These are phyloP conservation scores for Mortierella hygrophila DNA, from an alignment of 192 early-diverging fungal genomes.

Conservation along the genomic window DNA sequence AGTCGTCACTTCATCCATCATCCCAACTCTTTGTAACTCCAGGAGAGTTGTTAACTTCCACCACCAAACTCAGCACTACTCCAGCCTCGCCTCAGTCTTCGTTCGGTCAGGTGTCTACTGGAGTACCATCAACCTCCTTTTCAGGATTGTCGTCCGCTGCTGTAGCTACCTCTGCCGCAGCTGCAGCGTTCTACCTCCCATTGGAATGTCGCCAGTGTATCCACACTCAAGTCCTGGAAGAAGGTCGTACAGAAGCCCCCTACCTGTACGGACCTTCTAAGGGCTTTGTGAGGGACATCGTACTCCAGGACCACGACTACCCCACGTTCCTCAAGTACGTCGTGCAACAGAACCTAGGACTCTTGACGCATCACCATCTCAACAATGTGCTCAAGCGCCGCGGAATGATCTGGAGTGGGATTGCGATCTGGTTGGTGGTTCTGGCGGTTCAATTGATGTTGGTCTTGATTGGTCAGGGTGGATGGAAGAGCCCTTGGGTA, in stretches of 20 bases:
- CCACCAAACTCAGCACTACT: not conserved
- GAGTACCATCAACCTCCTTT: not conserved
- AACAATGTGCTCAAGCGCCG: constrained; percentile 22
- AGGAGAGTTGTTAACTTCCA: not conserved
- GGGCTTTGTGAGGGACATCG: constrained; percentile 52
- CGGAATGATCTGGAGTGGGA: constrained; percentile 40
- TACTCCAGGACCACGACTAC: constrained; percentile 45
- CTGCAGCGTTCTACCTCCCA: constrained; percentile 45
- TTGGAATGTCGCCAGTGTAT: constrained; percentile 46
- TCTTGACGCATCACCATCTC: constrained; percentile 26
- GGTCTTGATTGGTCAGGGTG: constrained; percentile 25
- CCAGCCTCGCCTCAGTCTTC: not conserved
- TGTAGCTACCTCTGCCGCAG: constrained; percentile 42
- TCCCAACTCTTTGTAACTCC: not conserved
- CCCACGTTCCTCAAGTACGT: constrained; percentile 45
- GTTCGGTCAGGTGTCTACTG: not conserved
- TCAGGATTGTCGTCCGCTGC: constrained; percentile 24
- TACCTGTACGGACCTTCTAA: constrained; percentile 48
- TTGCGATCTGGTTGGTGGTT: constrained; percentile 19
- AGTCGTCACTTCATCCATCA: not conserved
- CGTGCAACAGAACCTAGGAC: constrained; percentile 34
- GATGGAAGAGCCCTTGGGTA: constrained; percentile 46
- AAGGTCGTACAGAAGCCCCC: constrained; percentile 33
- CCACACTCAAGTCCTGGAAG: constrained; percentile 42
- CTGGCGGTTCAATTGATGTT: constrained; percentile 21